Conservation (phyloP, 495 filamentous ascomycete genomes). For the Clavariopsis aquatica region DNA sequence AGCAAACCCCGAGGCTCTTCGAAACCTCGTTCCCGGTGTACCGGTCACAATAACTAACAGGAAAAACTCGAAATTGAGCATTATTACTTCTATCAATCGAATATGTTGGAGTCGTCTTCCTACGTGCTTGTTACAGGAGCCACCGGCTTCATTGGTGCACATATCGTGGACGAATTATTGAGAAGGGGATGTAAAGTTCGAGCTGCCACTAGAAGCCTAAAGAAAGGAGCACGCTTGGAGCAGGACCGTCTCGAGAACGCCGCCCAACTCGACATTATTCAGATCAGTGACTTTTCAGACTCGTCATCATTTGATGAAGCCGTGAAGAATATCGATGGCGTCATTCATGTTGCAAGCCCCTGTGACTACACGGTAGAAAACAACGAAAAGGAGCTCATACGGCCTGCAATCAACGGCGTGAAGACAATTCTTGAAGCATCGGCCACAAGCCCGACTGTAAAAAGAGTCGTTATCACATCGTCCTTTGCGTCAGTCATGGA, state of each 20-base stretch:
- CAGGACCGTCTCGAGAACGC: constrained; percentile 40
- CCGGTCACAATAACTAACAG: too few relatives aligned
- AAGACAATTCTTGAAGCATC: constrained; percentile 14
- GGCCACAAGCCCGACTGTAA: neutral
- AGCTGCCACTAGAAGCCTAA: constrained; percentile 19
- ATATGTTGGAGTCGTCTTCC: neutral
- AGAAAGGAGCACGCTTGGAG: constrained; percentile 31
- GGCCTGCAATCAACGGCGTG: constrained; percentile 19
- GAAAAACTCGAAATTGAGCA: too few relatives aligned
- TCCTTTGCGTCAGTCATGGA: constrained; percentile 24
- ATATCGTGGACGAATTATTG: constrained; percentile 17
- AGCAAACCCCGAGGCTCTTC: too few relatives aligned
- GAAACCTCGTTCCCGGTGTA: too few relatives aligned
- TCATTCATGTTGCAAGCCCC: constrained; percentile 41
- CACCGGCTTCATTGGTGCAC: constrained; percentile 28
- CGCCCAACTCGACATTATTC: constrained; percentile 35
- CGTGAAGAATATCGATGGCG: constrained; percentile 30
- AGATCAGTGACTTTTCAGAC: constrained; percentile 27
- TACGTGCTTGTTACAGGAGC: constrained; percentile 46
- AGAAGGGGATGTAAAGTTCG: constrained; percentile 16
- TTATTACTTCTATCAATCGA: too few relatives aligned
- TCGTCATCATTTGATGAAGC: constrained; percentile 24
- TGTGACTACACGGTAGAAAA: constrained; percentile 17
- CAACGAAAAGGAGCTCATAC: constrained; percentile 22
- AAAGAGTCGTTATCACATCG: constrained; percentile 23